Base-by-base conservation (phyloP, 176 grass and related monocot genomes). In the Puya raimondii region DNA sequence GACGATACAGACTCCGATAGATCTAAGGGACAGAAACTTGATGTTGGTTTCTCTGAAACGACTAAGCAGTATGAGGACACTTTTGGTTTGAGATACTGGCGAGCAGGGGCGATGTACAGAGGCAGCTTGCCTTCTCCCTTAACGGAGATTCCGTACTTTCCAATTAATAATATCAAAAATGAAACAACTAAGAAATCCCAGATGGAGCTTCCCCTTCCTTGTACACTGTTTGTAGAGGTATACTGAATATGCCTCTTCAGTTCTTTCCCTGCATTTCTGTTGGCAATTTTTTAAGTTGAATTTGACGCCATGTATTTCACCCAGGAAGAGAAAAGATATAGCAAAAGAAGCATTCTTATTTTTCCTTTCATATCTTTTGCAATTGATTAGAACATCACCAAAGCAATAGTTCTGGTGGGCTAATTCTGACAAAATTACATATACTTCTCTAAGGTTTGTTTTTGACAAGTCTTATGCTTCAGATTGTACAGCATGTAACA, bases 21-120 rank as follows among this genome's bases (percentile, higher is more conserved):
- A 85, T 83, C 86, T 26, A 78, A 85, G 85, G 94, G 94, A 47
- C 85, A 86, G 82, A 97, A 97, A 72, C 86, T 97, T 10, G 84
- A 92, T 90, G 68, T 64, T 7, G 86, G 94, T 27, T 97, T 97
- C 80, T 67, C 48, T 15, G 79, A 78, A 50, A 97, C 89, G 25
- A 88, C 87, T 0, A 59, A 92, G 67, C 89, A 92, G 53, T 97
- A 82, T 65, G 86, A 93, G 80, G 80, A 79, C 69, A 75, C 23
- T 64, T 97, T 93, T 70, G 89, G 94, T 22, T 42, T 80, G 23
- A 90, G 94, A 83, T 97, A 97, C 51, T 90, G 94, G 89, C 92
- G 75, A 76, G 86, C 87, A 74, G 94, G 86, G 2, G 80, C 71
- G 53, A 92, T 97, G 89, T 92, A 97, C 74, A 78, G 78, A 58